phyloP scores from a whole-genome alignment of 371 early-diverging fungal species.

The Thermomucor indicae-seudaticae region DNA sequence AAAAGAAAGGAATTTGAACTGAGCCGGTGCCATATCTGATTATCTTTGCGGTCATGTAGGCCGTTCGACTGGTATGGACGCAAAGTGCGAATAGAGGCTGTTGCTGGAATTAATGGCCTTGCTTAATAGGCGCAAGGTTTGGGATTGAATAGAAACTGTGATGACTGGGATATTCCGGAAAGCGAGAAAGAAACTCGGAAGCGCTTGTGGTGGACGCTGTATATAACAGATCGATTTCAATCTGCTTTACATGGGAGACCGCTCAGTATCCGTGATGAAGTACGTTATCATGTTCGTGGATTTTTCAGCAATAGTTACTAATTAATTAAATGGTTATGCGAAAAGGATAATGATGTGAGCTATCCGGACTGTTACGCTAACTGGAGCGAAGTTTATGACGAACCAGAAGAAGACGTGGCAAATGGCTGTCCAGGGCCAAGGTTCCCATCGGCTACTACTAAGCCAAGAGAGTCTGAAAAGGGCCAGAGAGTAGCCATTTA shows the following conservation, averaged over 20 bases:
- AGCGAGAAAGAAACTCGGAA: slow-evolving; percentile 36
- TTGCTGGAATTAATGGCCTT: neutral
- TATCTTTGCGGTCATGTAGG: too few relatives aligned
- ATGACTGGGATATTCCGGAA: slow-evolving; percentile 41
- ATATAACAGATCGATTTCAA: slow-evolving; percentile 35
- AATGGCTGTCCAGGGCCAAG: slow-evolving; percentile 8
- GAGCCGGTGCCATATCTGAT: neutral
- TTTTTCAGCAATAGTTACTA: too few relatives aligned
- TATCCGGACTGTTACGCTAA: slow-evolving; percentile 30
- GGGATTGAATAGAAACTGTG: slow-evolving; percentile 34
- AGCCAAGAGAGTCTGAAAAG: slow-evolving; percentile 16
- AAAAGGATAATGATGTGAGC: slow-evolving; percentile 32
- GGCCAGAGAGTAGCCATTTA: slow-evolving; percentile 31
- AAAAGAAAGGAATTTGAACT: neutral
- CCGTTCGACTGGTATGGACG: neutral
- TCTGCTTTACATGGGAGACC: slow-evolving; percentile 38
- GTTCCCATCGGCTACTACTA: slow-evolving; percentile 33
- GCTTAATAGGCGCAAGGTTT: slow-evolving; percentile 26
- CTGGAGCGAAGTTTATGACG: slow-evolving; percentile 34
- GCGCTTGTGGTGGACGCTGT: slow-evolving; percentile 42
- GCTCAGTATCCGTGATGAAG: slow-evolving; percentile 35
- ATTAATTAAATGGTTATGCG: too few relatives aligned
- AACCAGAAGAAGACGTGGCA: slow-evolving; percentile 14
- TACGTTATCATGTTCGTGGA: too few relatives aligned
- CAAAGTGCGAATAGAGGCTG: neutral